Conservation (phyloP, 129 eudicot species). For the Chrysanthemum seticuspe region DNA sequence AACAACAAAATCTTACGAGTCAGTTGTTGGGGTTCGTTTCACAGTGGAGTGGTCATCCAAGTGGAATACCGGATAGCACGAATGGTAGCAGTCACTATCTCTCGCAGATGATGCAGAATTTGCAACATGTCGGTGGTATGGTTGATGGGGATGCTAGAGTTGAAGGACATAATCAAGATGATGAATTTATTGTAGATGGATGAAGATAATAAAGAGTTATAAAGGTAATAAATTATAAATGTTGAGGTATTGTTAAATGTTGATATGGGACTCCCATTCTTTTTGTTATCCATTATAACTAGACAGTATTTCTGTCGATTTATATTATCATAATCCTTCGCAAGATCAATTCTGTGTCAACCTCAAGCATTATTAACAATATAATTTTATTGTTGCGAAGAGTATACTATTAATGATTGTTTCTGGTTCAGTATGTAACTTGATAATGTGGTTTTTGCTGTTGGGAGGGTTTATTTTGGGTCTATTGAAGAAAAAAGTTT, state of each 20-base stretch:
- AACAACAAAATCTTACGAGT: constrained; percentile 71
- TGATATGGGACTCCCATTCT: background rate
- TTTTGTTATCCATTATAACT: background rate
- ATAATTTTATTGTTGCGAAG: background rate
- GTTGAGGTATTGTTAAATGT: background rate
- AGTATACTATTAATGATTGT: background rate
- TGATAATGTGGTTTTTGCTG: background rate
- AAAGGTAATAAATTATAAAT: background rate
- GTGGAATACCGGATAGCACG: constrained; percentile 54
- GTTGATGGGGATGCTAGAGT: constrained; percentile 82
- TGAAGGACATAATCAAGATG: constrained; percentile 77
- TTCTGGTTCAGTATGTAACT: background rate
- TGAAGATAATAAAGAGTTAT: constrained; percentile 15
- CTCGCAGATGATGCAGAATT: constrained; percentile 90
- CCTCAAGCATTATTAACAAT: background rate
- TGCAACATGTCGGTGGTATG: constrained; percentile 79
- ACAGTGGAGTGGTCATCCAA: constrained; percentile 65
- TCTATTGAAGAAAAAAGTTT: background rate
- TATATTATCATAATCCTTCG: background rate
- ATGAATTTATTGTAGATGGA: constrained; percentile 85
- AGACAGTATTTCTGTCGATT: constrained; percentile 3
- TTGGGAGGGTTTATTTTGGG: background rate
- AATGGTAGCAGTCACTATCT: constrained; percentile 58
- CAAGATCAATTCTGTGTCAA: background rate
- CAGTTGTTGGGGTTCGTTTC: constrained; percentile 79